A percentile compares a stretch with the other conserved stretches of the same genome.
These are phyloP conservation scores for Auricularia cornea DNA, from an alignment of 768 basidiomycete genomes.

Conservation along the genomic window DNA sequence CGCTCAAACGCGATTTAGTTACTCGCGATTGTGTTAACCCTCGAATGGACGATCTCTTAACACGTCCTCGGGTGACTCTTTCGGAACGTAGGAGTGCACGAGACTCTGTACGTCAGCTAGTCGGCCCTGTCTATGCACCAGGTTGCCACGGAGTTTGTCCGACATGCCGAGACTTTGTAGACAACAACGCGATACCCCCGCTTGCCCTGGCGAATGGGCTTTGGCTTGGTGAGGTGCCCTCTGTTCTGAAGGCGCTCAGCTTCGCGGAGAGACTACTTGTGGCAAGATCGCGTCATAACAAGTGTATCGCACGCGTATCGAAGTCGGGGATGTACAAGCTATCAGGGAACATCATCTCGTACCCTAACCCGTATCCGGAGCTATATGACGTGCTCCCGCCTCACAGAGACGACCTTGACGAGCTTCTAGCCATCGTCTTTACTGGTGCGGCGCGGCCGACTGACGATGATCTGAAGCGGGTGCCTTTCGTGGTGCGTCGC, in stretches of 20 bases:
- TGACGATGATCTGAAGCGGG: constrained; percentile 20
- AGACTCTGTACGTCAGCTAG: too few species aligned
- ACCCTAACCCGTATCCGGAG: constrained; percentile 5
- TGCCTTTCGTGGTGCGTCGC: constrained; percentile 16
- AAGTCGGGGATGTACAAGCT: constrained; percentile 24
- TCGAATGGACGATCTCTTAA: too few species aligned
- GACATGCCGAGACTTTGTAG: too few species aligned
- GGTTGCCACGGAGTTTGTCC: too few species aligned
- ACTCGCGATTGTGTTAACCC: too few species aligned
- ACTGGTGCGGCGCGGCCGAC: constrained; percentile 21
- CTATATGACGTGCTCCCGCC: not conserved
- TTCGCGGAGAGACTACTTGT: constrained; percentile 26
- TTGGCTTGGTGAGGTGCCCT: constrained; percentile 30
- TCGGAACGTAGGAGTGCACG: too few species aligned
- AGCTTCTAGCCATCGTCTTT: constrained; percentile 25
- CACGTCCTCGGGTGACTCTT: too few species aligned
- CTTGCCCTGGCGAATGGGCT: constrained; percentile 26
- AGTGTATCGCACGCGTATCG: constrained; percentile 22
- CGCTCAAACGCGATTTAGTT: too few species aligned
- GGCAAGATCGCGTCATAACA: constrained; percentile 19
- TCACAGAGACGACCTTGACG: constrained; percentile 20
- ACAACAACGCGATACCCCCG: constrained; percentile 9
- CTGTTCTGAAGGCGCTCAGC: constrained; percentile 17
- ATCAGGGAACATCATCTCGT: constrained; percentile 27
- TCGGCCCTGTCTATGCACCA: too few species aligned